These are phyloP conservation scores for Rheum nobile DNA, from an alignment of 148 eudicot genomes.

Conservation along the genomic window DNA sequence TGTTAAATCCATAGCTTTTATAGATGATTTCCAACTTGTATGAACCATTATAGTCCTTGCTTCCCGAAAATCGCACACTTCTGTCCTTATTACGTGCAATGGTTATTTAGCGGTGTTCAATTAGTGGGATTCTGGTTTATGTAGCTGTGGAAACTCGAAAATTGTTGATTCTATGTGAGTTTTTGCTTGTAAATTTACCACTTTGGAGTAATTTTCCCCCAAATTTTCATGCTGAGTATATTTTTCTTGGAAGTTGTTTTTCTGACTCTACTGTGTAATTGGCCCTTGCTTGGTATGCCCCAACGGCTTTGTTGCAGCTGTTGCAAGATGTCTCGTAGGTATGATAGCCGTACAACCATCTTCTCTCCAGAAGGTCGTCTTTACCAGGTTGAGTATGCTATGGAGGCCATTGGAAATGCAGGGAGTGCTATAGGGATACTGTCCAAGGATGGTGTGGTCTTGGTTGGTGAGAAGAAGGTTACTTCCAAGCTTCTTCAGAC, in stretches of 20 bases:
- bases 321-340: constrained; percentile 65
- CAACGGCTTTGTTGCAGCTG: not conserved
- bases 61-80: not conserved
- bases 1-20: not conserved
- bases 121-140: not conserved
- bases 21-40: not conserved
- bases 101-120: not conserved
- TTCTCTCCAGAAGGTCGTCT: constrained; percentile 97
- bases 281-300: not conserved
- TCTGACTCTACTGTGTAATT: not conserved
- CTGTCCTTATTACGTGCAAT: not conserved
- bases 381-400: constrained; percentile 92
- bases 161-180: not conserved
- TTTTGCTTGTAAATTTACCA: not conserved
- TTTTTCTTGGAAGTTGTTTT: too few relatives aligned
- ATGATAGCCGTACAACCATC: constrained; percentile 90
- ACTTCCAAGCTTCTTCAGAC: constrained; percentile 88
- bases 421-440: constrained; percentile 80
- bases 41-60: not conserved
- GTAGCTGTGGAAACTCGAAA: not conserved
- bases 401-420: constrained; percentile 96
- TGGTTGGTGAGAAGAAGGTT: constrained; percentile 89
- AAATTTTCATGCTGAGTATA: not conserved
- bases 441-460: constrained; percentile 68
- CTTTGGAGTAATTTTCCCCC: not conserved